Conservation (phyloP, 805 yeast species). For the Kregervanrija pseudodelftensis region DNA sequence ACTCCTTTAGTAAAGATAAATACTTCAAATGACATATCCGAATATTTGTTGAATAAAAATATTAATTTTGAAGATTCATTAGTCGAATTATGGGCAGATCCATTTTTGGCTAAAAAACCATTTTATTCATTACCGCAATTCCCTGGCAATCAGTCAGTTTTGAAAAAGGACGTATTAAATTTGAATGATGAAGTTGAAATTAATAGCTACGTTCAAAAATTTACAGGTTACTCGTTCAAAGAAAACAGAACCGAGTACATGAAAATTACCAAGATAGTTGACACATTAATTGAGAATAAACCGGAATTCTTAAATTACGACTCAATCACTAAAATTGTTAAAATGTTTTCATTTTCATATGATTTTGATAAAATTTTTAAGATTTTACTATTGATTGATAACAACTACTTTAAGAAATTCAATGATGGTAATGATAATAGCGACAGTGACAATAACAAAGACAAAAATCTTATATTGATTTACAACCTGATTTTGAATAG, state of each 20-base stretch:
- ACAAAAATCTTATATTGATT: neutral
- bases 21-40: too few species aligned
- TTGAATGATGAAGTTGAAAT: neutral
- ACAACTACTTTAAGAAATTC: neutral
- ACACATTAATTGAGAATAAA: neutral
- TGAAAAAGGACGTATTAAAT: too few species aligned
- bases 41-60: too few species aligned
- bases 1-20: too few species aligned
- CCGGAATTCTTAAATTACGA: slow-evolving; percentile 3
- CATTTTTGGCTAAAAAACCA: too few species aligned
- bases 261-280: slow-evolving; percentile 2
- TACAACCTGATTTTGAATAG: too few species aligned
- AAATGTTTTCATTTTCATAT: slow-evolving; percentile 6
- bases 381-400: slow-evolving; percentile 1
- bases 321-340: slow-evolving; percentile 6
- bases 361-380: slow-evolving; percentile 1
- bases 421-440: neutral
- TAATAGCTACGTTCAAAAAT: slow-evolving; percentile 3
- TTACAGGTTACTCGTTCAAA: slow-evolving; percentile 3
- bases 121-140: too few species aligned
- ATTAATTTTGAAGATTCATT: too few species aligned
- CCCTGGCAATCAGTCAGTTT: too few species aligned
- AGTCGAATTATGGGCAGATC: too few species aligned
- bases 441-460: too few species aligned
- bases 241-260: slow-evolving; percentile 1